Base-by-base conservation (phyloP, 2,329 filamentous ascomycete species). In the Emmonsia crescens region DNA sequence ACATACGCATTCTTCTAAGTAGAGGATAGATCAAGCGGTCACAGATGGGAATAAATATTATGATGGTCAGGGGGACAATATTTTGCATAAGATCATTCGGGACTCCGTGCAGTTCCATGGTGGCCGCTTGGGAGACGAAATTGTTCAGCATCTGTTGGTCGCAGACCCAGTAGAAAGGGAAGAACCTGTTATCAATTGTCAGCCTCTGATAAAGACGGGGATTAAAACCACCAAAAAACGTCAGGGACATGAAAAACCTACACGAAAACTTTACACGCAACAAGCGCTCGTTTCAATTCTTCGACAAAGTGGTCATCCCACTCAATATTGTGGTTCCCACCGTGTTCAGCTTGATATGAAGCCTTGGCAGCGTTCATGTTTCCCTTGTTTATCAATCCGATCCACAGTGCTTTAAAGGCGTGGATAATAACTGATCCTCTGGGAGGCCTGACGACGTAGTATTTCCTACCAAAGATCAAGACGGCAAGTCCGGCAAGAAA, bases 81-180 rank as follows among this genome's bases (percentile, higher is more conserved):
- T 91, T 91, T 72, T 85, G 82, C 68, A 92, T 82, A 61, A 91
- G 77, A 70, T 92, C 89, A 77, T 91, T 92, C 68, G 89, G 89
- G 2, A 89, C 81, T 36, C 88, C 87, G 69, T 87, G 79, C 1
- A 87, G 82, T 60, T 81, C 68, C 87, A 84, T 83, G 59, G 78
- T 78, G 19, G 75, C 76, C 54, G 80, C 81, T 73, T 90, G 87
- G 14, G 85, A 85, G 66, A 85, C 82, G 66, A 87, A 81, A 75
- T 86, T 89, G 73, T 79, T 83, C 60, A 82, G 82, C 75, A 88
- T 84, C 68, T 89, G 87, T 59, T 81, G 81, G 74, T 88, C 88
- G 65, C 83, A 82, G 36, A 89, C 79, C 83, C 84, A 88, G 76
- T 84, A 88, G 66, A 86, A 80, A 51, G 87, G 87, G 62, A 85